Base-by-base conservation (phyloP, 495 filamentous ascomycete genomes). In the Staphylotrichum tortipilum region DNA sequence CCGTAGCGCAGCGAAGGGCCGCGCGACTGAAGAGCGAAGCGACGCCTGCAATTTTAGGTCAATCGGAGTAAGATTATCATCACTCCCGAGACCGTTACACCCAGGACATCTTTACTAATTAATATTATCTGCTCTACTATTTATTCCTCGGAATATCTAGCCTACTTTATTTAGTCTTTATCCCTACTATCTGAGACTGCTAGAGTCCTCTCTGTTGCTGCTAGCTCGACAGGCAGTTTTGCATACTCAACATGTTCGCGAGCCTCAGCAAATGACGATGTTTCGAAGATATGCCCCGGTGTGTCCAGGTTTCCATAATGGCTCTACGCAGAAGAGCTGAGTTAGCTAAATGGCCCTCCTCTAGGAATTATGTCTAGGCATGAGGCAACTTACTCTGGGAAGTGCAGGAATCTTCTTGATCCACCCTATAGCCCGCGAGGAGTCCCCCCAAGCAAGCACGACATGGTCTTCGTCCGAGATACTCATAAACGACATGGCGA, bases 371-470 rank as follows among this genome's bases (percentile, higher is more conserved):
- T n/a, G n/a, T n/a, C n/a, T n/a, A 38, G 7, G 12, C 26, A 39
- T 12, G 24, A 28, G 31, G 18, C 15, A 26, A 45, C 46, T 22
- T 41, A 56, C 54, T 44, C 45, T 52, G 3, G 49, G 35, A 12
- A 47, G 29, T 1, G 21, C 19, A 10, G 60, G 60, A 44, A 69
- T 59, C 45, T 66, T 67, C 43, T 64, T 69, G 4, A 69, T 30
- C 55, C 58, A 63, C 0, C 55, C 66, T 1, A 38, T 47, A 3
- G 43, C 57, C 46, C 60, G 66, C 0, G 56, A 44, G 5, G 52
- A 38, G 49, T 69, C 66, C 6, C 57, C 56, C 66, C 66, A 69
- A 2, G 62, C 64, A 14, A 69, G 23, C 9, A 69, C 57, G 33
- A 69, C 57, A 21, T 57, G 22, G 15, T 63, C 61, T n/a, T 69